Percentiles rank a stretch among this genome's conserved stretches.
Conservation (phyloP, 192 early-diverging fungal species). For the Rhizoclosmatium globosum region DNA sequence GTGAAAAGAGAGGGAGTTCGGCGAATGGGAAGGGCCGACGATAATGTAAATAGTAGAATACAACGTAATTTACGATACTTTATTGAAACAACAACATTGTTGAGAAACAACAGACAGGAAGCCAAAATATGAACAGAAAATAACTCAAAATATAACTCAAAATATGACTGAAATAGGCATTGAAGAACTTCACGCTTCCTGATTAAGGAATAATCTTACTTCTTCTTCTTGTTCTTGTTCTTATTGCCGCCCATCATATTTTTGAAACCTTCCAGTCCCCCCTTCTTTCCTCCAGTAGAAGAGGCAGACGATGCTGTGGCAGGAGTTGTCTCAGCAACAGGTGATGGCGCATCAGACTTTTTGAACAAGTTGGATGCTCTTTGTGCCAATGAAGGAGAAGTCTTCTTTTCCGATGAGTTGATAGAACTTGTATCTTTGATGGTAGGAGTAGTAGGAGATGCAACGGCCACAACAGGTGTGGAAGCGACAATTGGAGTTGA, state of each 20-base stretch:
- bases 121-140: neutral
- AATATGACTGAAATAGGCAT: neutral
- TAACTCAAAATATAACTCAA: neutral
- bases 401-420: neutral
- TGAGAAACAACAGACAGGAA: neutral
- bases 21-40: neutral
- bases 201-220: neutral
- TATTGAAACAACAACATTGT: no score
- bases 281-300: neutral
- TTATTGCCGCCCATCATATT: neutral
- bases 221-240: neutral
- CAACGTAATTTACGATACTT: no score
- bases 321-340: neutral
- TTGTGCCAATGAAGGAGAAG: conserved; percentile 2
- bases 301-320: neutral
- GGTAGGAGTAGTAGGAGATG: neutral
- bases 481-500: no score
- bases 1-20: neutral
- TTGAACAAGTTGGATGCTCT: neutral
- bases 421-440: neutral
- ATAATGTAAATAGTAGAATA: neutral
- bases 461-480: neutral
- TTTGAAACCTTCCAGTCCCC: neutral
- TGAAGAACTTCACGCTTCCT: neutral
- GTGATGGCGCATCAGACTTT: neutral